Evolutionary conservation across 495 filamentous ascomycete species (phyloP), one percentile per base, ranked within the genome.

Genomic region (Geopyxis carbonaria): DNA sequence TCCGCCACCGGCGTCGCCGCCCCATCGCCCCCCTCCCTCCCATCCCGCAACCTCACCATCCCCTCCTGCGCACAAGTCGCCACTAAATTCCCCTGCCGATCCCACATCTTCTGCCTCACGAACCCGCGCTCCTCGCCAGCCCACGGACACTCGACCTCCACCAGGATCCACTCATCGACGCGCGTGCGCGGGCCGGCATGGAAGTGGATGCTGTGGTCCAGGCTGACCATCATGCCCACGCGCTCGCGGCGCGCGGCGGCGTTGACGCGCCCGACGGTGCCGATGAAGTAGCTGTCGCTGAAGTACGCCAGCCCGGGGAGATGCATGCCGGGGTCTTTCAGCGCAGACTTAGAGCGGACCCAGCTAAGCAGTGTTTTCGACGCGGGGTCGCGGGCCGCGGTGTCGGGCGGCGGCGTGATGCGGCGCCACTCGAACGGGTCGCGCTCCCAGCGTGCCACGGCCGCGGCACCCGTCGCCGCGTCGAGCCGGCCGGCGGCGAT

Each of bases 181-280:
- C 68, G 67, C 55, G 93, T 82, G 21, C 68, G 69, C 47, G 65
- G 61, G 27, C 83, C 81, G 48, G 78, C 74, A 50, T 97, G 91
- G 60, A 97, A 97, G 58, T 91, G 93, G 31, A 97, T 93, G 2
- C 75, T 78, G 61, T 89, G 83, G 57, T 97, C 89, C 15, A 97
- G 61, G 39, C 76, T 84, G 40, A 95, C 84, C 80, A 94, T 87
- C 86, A 97, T 95, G 7, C 89, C 82, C 11, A 97, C 62, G 52
- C 64, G 57, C 8, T 69, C 67, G 29, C 61, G 54, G 2, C 45
- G 18, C 10, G 31, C 32, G 20, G 22, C 31, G 2, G 34, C 23
- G 44, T 56, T 57, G 31, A 46, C 58, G 5, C 76, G 70, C 3
- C 71, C 59, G 14, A 92, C 70, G n/a, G 83, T 92, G 4, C 78